Evolutionary conservation across 1,139 yeast genomes (phyloP).

Genomic region (Lodderomyces oxycetoniae): DNA sequence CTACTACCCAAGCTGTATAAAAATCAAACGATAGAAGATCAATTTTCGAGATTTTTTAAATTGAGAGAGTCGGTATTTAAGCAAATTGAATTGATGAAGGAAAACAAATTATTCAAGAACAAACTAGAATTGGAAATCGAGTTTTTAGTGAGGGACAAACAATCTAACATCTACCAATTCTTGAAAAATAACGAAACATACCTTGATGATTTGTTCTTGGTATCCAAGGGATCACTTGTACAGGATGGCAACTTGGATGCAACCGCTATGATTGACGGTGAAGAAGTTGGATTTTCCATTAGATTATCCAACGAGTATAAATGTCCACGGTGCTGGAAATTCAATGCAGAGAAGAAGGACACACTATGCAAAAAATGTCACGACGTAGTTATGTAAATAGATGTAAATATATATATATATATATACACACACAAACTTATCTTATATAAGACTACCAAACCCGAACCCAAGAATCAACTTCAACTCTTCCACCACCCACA

Average conservation of each 20-base stretch:
- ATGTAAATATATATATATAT: too few relatives aligned
- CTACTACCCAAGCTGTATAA: conserved; percentile 24
- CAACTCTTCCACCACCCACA: too few relatives aligned
- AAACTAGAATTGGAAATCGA: conserved; percentile 57
- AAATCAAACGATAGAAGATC: conserved; percentile 29
- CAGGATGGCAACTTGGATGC: conserved; percentile 3
- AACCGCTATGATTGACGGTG: conserved; percentile 6
- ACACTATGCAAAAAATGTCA: conserved; percentile 68
- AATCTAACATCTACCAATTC: conserved; percentile 11
- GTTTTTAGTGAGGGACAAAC: conserved; percentile 21
- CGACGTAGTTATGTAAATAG: conserved; percentile 16
- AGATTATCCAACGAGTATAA: conserved; percentile 34
- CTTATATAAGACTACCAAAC: too few relatives aligned
- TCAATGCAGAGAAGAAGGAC: conserved; percentile 47
- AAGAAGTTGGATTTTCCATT: conserved; percentile 6
- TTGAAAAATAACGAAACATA: conserved; percentile 24
- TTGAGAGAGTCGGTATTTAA: conserved; percentile 49
- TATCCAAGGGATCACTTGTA: conserved; percentile 48
- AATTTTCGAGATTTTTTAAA: conserved; percentile 40
- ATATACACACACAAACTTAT: too few relatives aligned
- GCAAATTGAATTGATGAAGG: conserved; percentile 29
- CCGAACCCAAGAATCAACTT: too few relatives aligned
- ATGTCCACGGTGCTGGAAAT: conserved; percentile 96
- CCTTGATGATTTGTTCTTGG: conserved; percentile 59
- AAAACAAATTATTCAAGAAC: conserved; percentile 47